Evolutionary conservation across 2,329 filamentous ascomycete species (phyloP).

Genomic region (Botrytis byssoidea): DNA sequence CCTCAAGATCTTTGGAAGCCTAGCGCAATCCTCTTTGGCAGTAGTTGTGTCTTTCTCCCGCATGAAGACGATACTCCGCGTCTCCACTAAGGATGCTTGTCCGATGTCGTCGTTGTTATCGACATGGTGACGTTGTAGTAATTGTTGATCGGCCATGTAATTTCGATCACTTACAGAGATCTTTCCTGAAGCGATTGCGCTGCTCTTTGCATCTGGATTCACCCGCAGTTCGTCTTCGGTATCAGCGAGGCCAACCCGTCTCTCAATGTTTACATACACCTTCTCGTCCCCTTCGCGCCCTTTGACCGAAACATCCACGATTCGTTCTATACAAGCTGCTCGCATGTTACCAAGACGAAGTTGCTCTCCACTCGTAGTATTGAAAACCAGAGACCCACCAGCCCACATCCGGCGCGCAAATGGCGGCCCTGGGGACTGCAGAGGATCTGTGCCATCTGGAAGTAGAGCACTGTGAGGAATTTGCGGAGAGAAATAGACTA

Average conservation of each 20-base stretch:
- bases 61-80: conserved; percentile 64
- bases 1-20: conserved; percentile 29
- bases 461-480: conserved; percentile 61
- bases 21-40: conserved; percentile 26
- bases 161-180: neutral
- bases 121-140: conserved; percentile 5
- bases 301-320: conserved; percentile 44
- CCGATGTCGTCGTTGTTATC: conserved; percentile 2
- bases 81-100: conserved; percentile 50
- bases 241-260: conserved; percentile 31
- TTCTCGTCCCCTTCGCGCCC: conserved; percentile 35
- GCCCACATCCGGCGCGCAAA: conserved; percentile 86
- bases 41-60: conserved; percentile 39
- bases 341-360: conserved; percentile 40
- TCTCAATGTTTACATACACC: conserved; percentile 36
- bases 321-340: conserved; percentile 47
- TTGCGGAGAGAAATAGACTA: conserved; percentile 82
- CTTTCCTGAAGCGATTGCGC: neutral
- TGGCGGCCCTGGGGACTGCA: conserved; percentile 70
- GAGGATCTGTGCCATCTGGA: conserved; percentile 79
- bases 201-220: conserved; percentile 26
- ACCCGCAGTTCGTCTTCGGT: conserved; percentile 29
- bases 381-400: conserved; percentile 68
- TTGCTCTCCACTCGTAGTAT: conserved; percentile 25
- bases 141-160: conserved; percentile 9